Evolutionary conservation across 2,329 filamentous ascomycete genomes (phyloP).

Genomic region (Penicillium digitatum): DNA sequence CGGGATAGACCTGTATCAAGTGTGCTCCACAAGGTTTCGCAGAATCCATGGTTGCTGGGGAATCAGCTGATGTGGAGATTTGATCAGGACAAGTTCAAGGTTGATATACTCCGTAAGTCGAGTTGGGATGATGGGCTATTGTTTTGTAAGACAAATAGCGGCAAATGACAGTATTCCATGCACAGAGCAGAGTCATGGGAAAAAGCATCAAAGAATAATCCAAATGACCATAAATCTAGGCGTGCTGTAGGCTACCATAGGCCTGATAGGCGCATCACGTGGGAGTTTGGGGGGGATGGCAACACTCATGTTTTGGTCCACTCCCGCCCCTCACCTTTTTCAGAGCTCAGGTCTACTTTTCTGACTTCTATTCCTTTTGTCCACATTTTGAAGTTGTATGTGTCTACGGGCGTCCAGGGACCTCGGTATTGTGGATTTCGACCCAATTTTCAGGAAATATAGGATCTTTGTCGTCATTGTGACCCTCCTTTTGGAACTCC

Average conservation of each 20-base stretch:
- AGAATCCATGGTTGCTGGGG: conserved; percentile 19
- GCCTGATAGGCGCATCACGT: conserved; percentile 20
- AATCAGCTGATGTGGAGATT: conserved; percentile 19
- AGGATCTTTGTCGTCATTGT: neutral
- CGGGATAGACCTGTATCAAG: too few relatives aligned
- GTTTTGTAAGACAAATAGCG: neutral
- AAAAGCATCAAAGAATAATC: neutral
- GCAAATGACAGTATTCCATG: neutral
- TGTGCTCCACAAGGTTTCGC: conserved; percentile 11
- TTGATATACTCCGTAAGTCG: neutral
- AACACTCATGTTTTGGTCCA: conserved; percentile 22
- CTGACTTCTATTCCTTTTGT: neutral
- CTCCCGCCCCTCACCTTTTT: conserved; percentile 19
- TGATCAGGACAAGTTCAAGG: neutral
- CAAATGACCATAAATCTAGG: neutral
- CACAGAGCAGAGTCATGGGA: neutral
- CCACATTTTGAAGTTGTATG: neutral
- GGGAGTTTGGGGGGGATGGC: conserved; percentile 13
- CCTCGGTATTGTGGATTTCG: neutral
- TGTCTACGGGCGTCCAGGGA: neutral
- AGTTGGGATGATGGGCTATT: neutral
- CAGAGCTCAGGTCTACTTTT: conserved; percentile 10
- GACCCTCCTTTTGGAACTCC: conserved; percentile 13
- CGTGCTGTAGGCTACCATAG: neutral
- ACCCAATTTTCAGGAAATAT: neutral